phyloP scores from a whole-genome alignment of 495 filamentous ascomycete species.

The Penicillium bialowiezense region DNA sequence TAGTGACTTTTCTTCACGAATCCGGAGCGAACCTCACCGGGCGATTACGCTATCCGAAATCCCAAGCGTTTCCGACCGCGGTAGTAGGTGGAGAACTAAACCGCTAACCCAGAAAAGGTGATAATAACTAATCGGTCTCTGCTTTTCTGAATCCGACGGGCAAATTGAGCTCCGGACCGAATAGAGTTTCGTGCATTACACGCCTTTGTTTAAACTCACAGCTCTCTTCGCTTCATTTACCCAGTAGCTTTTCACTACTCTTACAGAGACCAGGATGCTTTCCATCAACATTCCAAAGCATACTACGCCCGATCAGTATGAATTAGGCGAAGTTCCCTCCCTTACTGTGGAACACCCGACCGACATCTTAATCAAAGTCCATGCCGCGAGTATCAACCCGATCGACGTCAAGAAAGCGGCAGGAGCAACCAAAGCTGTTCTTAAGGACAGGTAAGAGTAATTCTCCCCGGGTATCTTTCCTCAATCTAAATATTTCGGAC shows the following conservation, averaged over 20 bases:
- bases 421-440: slow-evolving; percentile 25
- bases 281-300: slow-evolving; percentile 42
- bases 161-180: too few relatives aligned
- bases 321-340: slow-evolving; percentile 38
- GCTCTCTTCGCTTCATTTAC: too few relatives aligned
- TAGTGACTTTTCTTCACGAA: too few relatives aligned
- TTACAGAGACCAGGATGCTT: slow-evolving; percentile 34
- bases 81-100: too few relatives aligned
- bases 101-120: too few relatives aligned
- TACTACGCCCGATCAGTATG: slow-evolving; percentile 39
- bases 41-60: too few relatives aligned
- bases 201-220: too few relatives aligned
- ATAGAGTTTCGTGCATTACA: too few relatives aligned
- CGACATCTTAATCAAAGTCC: slow-evolving; percentile 49
- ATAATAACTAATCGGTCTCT: too few relatives aligned
- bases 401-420: slow-evolving; percentile 49
- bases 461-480: background rate
- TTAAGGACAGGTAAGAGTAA: slow-evolving; percentile 20
- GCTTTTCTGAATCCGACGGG: too few relatives aligned
- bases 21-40: too few relatives aligned
- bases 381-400: slow-evolving; percentile 48
- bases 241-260: background rate
- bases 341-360: slow-evolving; percentile 37
- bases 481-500: background rate
- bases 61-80: too few relatives aligned